Evolutionary conservation across 225 moss, liverwort and hornwort species (phyloP), one percentile per base, ranked within the genome.

Genomic region (Climacium dendroides): DNA sequence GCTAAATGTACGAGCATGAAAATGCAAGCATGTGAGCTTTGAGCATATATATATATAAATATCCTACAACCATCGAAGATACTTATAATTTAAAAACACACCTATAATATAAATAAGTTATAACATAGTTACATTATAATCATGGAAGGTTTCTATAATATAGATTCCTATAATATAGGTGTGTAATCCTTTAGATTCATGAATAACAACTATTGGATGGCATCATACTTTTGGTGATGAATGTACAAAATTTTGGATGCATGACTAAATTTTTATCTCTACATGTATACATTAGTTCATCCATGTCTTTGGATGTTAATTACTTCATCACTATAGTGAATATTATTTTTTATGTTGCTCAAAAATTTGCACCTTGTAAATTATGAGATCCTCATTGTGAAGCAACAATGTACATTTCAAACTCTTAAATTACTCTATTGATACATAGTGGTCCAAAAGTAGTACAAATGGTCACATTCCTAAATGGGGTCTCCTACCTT

Each of bases 291-390:
- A 13, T 39, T n/a, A n/a, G n/a, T 13, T 39, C 37, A 23, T 67
- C 2, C 11, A n/a, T 4, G 7, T 7, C 13, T 1, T 39, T 39
- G 8, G 24, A 69, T 69, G 8, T 24, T 13, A 24, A 39, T 39
- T 24, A 14, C 39, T 69, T 39, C 14, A 69, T 69, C 1, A 39
- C 13, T 69, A 13, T 23, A 13, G 7, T 67, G 0, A 69, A 69
- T 7, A 35, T 69, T 7, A 0, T 8, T 13, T 39, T 37, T 7
- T 20, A 0, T 24, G 14, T 14, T 69, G 13, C 37, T 2, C 0
- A 3, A 67, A 69, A 69, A 69, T 0, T 69, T 39, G 23, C 13
- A 13, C 13, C 3, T 39, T 13, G 1, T 4, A 25, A 41, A 1
- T 25, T 25, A 39, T 67, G 13, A 23, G 22, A 23, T 4, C 41